Evolutionary conservation across 805 yeast genomes (phyloP).

Genomic region (Wickerhamomyces pijperi): DNA sequence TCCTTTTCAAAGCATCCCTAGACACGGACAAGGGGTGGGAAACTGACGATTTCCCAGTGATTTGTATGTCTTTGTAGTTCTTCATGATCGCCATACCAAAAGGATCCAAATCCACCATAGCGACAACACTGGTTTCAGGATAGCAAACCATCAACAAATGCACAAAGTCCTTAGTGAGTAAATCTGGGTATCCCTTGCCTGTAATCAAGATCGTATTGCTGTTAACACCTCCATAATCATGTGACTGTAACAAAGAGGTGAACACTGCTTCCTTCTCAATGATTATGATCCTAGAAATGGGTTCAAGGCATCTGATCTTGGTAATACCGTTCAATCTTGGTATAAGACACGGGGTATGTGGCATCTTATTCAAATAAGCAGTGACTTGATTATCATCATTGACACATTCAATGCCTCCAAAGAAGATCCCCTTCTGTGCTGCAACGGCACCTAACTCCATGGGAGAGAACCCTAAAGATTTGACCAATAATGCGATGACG

Average conservation of each 20-base stretch:
- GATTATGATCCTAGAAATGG: conserved; percentile 23
- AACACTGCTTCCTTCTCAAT: conserved; percentile 47
- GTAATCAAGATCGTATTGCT: conserved; percentile 32
- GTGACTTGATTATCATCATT: conserved; percentile 2
- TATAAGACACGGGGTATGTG: conserved; percentile 20
- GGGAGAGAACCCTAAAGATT: conserved; percentile 27
- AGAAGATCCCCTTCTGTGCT: conserved; percentile 52
- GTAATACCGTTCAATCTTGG: conserved; percentile 25
- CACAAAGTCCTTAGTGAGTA: conserved; percentile 36
- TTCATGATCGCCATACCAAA: conserved; percentile 51
- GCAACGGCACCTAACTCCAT: conserved; percentile 37
- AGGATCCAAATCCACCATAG: conserved; percentile 55
- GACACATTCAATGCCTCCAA: conserved; percentile 20
- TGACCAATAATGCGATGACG: conserved; percentile 27
- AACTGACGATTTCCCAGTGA: too few relatives aligned
- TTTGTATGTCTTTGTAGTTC: conserved; percentile 31
- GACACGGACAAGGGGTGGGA: too few relatives aligned
- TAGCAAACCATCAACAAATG: conserved; percentile 14
- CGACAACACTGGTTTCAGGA: conserved; percentile 25
- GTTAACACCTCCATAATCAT: conserved; percentile 1
- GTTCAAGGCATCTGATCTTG: conserved; percentile 3
- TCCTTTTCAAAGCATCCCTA: background rate
- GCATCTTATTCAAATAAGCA: background rate
- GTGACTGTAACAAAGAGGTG: conserved; percentile 18
- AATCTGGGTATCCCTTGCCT: conserved; percentile 66